Evolutionary conservation across 2,329 filamentous ascomycete species (phyloP).

Genomic region (Lasiodiplodia theobromae): DNA sequence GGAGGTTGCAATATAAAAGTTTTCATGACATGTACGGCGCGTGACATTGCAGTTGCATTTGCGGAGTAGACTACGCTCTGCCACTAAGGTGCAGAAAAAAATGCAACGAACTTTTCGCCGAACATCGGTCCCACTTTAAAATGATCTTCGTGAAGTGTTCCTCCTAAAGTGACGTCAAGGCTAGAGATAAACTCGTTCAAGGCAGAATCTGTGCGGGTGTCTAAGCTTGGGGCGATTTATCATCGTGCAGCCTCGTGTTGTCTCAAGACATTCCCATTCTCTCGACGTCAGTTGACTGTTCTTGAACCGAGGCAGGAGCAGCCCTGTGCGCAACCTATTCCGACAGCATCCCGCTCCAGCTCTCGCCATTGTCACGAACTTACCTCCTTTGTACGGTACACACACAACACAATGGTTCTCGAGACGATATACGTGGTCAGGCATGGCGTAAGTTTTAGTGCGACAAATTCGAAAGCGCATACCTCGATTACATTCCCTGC

Average conservation of each 20-base stretch:
- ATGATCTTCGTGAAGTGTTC: constrained; percentile 12
- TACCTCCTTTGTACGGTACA: neutral
- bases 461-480: neutral
- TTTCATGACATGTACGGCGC: constrained; percentile 22
- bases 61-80: neutral
- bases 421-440: constrained; percentile 59
- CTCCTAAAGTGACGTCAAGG: constrained; percentile 20
- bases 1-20: constrained; percentile 3
- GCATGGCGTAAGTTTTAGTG: constrained; percentile 56
- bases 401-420: constrained; percentile 44
- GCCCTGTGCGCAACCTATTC: constrained; percentile 20
- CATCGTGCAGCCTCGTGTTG: neutral
- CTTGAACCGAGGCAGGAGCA: constrained; percentile 17
- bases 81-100: constrained; percentile 20
- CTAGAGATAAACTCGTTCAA: constrained; percentile 6
- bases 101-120: constrained; percentile 15
- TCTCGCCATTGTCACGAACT: constrained; percentile 17
- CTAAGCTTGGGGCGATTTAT: neutral
- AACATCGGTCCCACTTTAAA: constrained; percentile 17
- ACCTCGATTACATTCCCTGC: constrained; percentile 6
- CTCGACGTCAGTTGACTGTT: constrained; percentile 17
- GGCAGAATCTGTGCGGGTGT: constrained; percentile 3
- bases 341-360: constrained; percentile 5
- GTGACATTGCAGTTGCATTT: neutral
- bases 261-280: neutral